Evolutionary conservation across 2,329 filamentous ascomycete genomes (phyloP).

Genomic region (Paecilomyces fulvus): DNA sequence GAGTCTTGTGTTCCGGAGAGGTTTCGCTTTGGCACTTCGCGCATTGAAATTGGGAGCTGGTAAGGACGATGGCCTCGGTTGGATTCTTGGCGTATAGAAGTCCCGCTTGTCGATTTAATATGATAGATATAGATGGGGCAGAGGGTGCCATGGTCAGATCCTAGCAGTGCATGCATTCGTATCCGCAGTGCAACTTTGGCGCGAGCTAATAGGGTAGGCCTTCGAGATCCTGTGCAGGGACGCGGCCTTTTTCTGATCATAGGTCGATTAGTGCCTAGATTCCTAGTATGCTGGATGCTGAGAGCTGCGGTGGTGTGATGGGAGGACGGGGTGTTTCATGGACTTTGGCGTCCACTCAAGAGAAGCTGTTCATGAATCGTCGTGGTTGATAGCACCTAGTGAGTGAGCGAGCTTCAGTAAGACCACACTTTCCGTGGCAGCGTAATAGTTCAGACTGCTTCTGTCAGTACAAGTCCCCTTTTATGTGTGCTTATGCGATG

Average conservation of each 20-base stretch:
- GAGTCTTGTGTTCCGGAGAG: too few relatives aligned
- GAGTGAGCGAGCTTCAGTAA: slow-evolving; percentile 62
- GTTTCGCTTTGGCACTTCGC: too few relatives aligned
- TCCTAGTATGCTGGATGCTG: too few relatives aligned
- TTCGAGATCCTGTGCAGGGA: too few relatives aligned
- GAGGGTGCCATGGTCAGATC: background rate
- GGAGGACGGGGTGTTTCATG: background rate
- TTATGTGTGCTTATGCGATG: background rate
- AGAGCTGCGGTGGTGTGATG: too few relatives aligned
- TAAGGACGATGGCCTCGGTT: too few relatives aligned
- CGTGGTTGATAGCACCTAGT: slow-evolving; percentile 33
- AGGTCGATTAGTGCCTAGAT: too few relatives aligned
- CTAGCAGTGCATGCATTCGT: background rate
- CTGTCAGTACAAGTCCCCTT: background rate
- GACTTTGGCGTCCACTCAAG: background rate
- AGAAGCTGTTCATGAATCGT: slow-evolving; percentile 20
- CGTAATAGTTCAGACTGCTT: slow-evolving; percentile 73
- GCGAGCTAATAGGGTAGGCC: too few relatives aligned
- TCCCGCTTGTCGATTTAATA: background rate
- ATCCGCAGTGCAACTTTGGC: too few relatives aligned
- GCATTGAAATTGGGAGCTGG: too few relatives aligned
- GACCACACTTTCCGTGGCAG: slow-evolving; percentile 93
- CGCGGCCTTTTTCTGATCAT: too few relatives aligned
- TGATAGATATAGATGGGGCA: background rate
- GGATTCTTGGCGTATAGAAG: too few relatives aligned